Conservation (phyloP, 352 stramenopile species). For the Pythium scleroteichum region DNA sequence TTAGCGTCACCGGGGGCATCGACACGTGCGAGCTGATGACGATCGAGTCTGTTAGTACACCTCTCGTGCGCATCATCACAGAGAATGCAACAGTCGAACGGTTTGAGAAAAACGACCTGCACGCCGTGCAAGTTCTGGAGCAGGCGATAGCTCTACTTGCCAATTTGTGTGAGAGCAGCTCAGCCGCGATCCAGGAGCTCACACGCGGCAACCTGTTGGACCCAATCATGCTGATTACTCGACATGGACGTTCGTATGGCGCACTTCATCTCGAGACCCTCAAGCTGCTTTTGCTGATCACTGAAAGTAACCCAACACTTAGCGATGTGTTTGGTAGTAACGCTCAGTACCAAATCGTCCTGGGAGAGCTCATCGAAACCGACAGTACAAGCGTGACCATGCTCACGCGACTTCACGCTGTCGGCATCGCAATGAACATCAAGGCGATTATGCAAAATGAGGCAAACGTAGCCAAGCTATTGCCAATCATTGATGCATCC, state of each 20-base stretch:
- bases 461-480: constrained; percentile 61
- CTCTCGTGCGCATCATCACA: constrained; percentile 69
- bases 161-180: constrained; percentile 85
- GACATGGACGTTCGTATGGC: constrained; percentile 45
- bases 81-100: constrained; percentile 53
- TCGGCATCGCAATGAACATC: constrained; percentile 84
- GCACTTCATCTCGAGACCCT: constrained; percentile 77
- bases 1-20: constrained; percentile 83
- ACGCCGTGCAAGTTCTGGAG: constrained; percentile 76
- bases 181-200: constrained; percentile 78
- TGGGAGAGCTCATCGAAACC: constrained; percentile 63
- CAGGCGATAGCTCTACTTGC: constrained; percentile 75
- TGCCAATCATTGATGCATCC: constrained; percentile 68
- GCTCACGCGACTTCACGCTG: constrained; percentile 51
- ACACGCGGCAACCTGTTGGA: constrained; percentile 73
- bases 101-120: constrained; percentile 61
- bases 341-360: constrained; percentile 61
- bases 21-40: constrained; percentile 86
- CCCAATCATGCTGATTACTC: constrained; percentile 73
- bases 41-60: constrained; percentile 70
- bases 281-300: constrained; percentile 80
- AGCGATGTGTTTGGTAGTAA: constrained; percentile 67
- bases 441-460: constrained; percentile 70
- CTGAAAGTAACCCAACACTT: constrained; percentile 77
- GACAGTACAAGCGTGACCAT: constrained; percentile 46